Conservation (phyloP, 2,329 filamentous ascomycete species). For the Colletotrichum kahawae region DNA sequence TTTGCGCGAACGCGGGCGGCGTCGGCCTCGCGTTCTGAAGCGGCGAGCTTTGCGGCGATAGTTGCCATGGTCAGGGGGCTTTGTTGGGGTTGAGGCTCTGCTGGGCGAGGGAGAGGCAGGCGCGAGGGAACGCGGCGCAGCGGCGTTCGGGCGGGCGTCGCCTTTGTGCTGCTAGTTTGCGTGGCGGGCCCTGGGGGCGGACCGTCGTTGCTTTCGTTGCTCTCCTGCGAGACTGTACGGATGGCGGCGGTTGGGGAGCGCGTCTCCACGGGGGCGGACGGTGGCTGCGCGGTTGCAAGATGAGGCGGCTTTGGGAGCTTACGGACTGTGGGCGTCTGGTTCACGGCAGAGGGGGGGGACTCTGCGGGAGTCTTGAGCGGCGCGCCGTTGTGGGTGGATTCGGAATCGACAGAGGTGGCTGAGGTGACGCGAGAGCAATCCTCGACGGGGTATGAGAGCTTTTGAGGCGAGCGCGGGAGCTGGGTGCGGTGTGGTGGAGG, state of each 20-base stretch:
- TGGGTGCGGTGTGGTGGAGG: conserved; percentile 36
- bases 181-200: conserved; percentile 25
- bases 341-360: neutral
- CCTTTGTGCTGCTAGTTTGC: conserved; percentile 7
- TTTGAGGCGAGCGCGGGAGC: conserved; percentile 35
- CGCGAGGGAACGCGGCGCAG: conserved; percentile 33
- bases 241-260: neutral
- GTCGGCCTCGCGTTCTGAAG: conserved; percentile 67
- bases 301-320: conserved; percentile 12
- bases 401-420: conserved; percentile 23
- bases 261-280: neutral
- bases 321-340: conserved; percentile 5
- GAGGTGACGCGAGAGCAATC: conserved; percentile 19
- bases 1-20: conserved; percentile 68
- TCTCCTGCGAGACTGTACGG: conserved; percentile 14
- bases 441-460: conserved; percentile 21
- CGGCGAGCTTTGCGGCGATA: conserved; percentile 68
- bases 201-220: conserved; percentile 24
- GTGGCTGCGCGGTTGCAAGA: neutral
- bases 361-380: conserved; percentile 21
- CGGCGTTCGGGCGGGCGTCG: conserved; percentile 15
- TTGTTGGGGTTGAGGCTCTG: conserved; percentile 50
- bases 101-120: conserved; percentile 38
- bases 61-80: conserved; percentile 65
- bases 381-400: conserved; percentile 30